Percentiles rank a stretch among this genome's conserved stretches.
Evolutionary conservation across 164 flowering plant species (phyloP).

Genomic region (Macadamia tetraphylla): DNA sequence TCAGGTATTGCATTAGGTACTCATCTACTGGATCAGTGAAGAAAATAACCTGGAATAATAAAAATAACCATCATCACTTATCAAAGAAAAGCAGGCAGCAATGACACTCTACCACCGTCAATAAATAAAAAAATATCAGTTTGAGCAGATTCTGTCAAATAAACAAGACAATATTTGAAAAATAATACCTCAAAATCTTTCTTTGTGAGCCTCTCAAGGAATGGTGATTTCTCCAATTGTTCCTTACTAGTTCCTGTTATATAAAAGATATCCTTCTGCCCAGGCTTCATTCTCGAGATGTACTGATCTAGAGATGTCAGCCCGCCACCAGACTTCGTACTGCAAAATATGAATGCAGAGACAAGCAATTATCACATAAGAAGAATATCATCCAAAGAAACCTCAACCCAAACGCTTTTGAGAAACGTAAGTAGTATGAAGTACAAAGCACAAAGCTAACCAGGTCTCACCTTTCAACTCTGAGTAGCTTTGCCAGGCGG

Average conservation of each 20-base stretch:
- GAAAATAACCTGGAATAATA: slow-evolving; percentile 72
- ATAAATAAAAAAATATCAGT: too few species aligned
- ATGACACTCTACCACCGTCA: too few species aligned
- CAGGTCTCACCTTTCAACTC: slow-evolving; percentile 54
- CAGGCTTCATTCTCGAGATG: slow-evolving; percentile 89
- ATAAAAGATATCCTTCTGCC: slow-evolving; percentile 95
- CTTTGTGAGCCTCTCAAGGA: slow-evolving; percentile 94
- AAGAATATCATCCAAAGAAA: slow-evolving; percentile 15
- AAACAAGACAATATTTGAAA: background rate
- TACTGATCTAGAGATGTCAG: slow-evolving; percentile 84
- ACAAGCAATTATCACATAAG: background rate
- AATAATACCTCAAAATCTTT: slow-evolving; percentile 73
- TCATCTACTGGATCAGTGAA: slow-evolving; percentile 99
- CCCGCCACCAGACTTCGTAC: slow-evolving; percentile 82
- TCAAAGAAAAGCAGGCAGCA: too few species aligned
- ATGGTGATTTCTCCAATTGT: slow-evolving; percentile 91
- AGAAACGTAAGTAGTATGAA: background rate
- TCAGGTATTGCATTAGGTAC: slow-evolving; percentile 91
- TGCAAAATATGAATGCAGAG: slow-evolving; percentile 23
- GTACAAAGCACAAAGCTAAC: background rate
- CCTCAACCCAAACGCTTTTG: slow-evolving; percentile 23
- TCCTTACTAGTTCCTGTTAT: slow-evolving; percentile 92
- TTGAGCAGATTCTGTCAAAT: too few species aligned
- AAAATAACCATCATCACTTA: background rate
- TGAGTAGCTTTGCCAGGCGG: slow-evolving; percentile 65